These are phyloP conservation scores for Voacanga thouarsii DNA, from an alignment of 257 asterid species.

Conservation along the genomic window DNA sequence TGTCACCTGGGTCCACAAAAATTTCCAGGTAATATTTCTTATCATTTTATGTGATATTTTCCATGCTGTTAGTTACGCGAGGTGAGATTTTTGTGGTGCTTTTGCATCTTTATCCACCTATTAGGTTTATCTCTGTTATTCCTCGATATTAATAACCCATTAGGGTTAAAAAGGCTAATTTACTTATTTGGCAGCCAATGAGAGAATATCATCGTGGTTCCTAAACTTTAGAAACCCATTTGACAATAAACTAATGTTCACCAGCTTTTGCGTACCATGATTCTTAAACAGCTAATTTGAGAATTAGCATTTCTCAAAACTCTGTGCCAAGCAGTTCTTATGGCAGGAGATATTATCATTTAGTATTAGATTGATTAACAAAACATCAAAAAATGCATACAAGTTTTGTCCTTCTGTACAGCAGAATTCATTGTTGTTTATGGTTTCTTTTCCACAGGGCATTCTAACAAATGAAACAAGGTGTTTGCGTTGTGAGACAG, in stretches of 20 bases:
- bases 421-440: constrained; percentile 11
- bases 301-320: not conserved
- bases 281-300: not conserved
- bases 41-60: constrained; percentile 10
- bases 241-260: not conserved
- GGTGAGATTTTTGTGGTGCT: not conserved
- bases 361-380: not conserved
- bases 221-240: not conserved
- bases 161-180: not conserved
- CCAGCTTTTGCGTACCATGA: not conserved
- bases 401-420: not conserved
- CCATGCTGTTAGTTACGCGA: not conserved
- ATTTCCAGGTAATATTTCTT: constrained; percentile 61
- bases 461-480: constrained; percentile 83
- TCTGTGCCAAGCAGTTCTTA: not conserved
- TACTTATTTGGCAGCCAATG: not conserved
- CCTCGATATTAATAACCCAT: not conserved
- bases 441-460: constrained; percentile 48
- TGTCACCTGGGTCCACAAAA: constrained; percentile 90
- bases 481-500: constrained; percentile 88
- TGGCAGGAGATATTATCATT: not conserved
- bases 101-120: not conserved
- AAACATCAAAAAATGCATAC: not conserved
- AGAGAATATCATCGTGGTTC: not conserved
- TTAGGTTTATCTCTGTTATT: not conserved